Percentiles rank a stretch among this genome's conserved stretches.
phyloP scores from a whole-genome alignment of 352 stramenopile species.

The Lagenidium giganteum region DNA sequence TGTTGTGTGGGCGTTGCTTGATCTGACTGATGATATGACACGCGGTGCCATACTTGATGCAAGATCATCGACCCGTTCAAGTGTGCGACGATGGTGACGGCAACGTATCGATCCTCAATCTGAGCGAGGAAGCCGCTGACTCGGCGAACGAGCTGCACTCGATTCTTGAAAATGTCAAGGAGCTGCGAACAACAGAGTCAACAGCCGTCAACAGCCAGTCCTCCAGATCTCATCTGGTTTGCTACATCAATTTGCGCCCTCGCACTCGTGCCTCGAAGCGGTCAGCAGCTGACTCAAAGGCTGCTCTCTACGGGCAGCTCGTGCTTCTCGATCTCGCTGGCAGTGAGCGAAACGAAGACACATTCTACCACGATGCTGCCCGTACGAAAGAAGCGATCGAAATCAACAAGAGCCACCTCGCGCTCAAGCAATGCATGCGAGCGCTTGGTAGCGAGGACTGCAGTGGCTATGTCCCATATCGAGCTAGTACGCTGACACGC shows the following conservation, averaged over 20 bases:
- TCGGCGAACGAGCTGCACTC: conserved; percentile 60
- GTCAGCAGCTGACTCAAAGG: no score
- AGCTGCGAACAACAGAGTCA: conserved; percentile 71
- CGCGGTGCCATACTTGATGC: conserved; percentile 30
- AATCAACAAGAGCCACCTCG: conserved; percentile 83
- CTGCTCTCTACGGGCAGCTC: conserved; percentile 37
- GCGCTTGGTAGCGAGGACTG: conserved; percentile 55
- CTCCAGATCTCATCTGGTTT: conserved; percentile 66
- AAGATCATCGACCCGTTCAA: conserved; percentile 44
- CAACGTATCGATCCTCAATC: conserved; percentile 59
- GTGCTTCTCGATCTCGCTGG: conserved; percentile 63
- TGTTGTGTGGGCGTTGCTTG: neutral
- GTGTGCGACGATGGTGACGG: conserved; percentile 71
- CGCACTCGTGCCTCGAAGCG: no score
- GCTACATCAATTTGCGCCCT: conserved; percentile 50
- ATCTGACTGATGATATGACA: neutral
- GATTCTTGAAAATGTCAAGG: conserved; percentile 58
- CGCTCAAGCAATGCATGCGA: conserved; percentile 79
- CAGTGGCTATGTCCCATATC: conserved; percentile 60
- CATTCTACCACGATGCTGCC: conserved; percentile 69
- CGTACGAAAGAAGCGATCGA: conserved; percentile 69
- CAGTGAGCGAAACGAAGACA: conserved; percentile 76
- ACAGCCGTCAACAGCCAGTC: conserved; percentile 75
- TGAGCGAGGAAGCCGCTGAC: conserved; percentile 38
- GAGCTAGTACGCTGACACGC: conserved; percentile 61